A percentile compares a stretch with the other conserved stretches of the same genome.
phyloP scores from a whole-genome alignment of 768 basidiomycete genomes.

The Brasilioporus rufonigricans region DNA sequence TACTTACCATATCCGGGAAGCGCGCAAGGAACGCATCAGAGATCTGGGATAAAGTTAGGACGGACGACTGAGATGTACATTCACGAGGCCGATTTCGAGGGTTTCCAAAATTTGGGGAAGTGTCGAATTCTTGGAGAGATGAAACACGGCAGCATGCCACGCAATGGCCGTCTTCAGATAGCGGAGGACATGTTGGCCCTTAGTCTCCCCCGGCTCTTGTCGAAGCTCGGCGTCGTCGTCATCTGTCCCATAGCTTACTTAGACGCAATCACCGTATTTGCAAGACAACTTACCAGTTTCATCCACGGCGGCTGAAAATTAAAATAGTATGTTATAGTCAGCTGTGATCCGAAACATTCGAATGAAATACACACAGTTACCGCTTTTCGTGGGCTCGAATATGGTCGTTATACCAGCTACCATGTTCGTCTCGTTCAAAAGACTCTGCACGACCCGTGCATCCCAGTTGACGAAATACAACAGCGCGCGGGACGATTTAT shows the following conservation, averaged over 20 bases:
- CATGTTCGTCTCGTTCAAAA: not conserved
- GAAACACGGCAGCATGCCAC: not conserved
- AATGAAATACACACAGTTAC: not conserved
- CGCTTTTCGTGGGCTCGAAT: not conserved
- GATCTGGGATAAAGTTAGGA: not conserved
- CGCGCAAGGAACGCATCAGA: not conserved
- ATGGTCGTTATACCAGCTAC: not conserved
- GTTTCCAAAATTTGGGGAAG: not conserved
- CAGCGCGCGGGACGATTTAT: not conserved
- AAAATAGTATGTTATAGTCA: too few species aligned
- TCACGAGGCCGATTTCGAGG: not conserved
- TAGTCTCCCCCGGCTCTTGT: not conserved
- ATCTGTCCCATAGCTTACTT: not conserved
- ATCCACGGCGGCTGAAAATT: not conserved
- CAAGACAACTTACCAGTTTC: not conserved
- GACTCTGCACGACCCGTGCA: not conserved
- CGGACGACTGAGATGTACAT: not conserved
- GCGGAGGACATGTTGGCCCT: not conserved
- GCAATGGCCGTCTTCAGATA: not conserved
- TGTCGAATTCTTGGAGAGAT: not conserved
- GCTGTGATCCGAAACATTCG: not conserved
- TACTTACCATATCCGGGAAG: not conserved
- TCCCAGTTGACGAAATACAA: not conserved
- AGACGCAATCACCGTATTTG: too few species aligned
- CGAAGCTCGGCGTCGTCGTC: not conserved